Base-by-base conservation (phyloP, 345 rosid species). In the Camelina neglecta region DNA sequence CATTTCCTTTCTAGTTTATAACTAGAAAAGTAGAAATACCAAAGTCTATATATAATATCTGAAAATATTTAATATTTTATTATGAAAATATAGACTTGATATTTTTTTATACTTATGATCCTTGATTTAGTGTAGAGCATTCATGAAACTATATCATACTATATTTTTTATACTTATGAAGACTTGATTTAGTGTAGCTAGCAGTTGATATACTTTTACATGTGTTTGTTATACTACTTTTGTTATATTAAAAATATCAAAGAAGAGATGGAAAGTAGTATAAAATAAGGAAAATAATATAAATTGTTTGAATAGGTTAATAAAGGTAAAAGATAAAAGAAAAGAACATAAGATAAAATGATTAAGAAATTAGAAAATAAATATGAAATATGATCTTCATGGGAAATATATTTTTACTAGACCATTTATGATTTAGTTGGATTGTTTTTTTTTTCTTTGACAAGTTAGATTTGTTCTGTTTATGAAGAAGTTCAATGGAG, bases 341-440 rank as follows among this genome's bases (percentile, higher is more conserved):
- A 2, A 38, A 11, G 2, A 24, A 16, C 12, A 29, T 42, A 9
- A 35, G 16, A 7, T 31, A 15, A 36, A 24, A 9, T 64, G 2
- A 54, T 5, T 15, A 54, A 54, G 16, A 60, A 53, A 39, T n/a
- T 5, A 15, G 3, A 45, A 31, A 33, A n/a, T 16, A 31, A 4
- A 38, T 67, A 24, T 66, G 45, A 69, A 38, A 24, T 18, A 68
- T 55, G 7, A 54, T 12, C 1, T 18, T 48, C 15, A 13, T 47
- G 8, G 44, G 11, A 21, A 11, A 55, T 4, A 16, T 26, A 15
- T 45, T 18, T 35, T 23, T 56, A 11, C 21, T 45, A 74, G 45
- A 42, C 8, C 18, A 31, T 29, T 60, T 31, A 9, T 20, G 71
- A 73, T 64, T 55, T 44, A n/a, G n/a, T 65, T 41, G 69, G 36